Percentiles rank a stretch among this genome's conserved stretches.
These are phyloP conservation scores for Tulasnella sp. DNA, from an alignment of 768 basidiomycete genomes.

Conservation along the genomic window DNA sequence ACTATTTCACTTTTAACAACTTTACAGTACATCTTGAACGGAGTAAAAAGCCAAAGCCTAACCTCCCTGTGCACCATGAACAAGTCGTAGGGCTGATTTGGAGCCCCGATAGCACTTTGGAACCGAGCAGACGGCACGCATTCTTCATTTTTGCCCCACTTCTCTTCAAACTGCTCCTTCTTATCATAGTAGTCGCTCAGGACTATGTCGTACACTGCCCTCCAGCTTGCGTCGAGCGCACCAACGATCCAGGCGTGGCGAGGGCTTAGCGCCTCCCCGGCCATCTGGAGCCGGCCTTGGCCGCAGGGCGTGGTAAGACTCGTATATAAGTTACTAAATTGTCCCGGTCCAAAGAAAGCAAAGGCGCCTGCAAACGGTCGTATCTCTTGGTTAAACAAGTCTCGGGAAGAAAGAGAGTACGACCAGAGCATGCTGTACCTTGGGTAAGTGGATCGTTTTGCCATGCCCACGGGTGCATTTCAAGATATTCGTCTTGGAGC, in stretches of 20 bases:
- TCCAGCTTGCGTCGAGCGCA: constrained; percentile 45
- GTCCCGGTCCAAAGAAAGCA: constrained; percentile 50
- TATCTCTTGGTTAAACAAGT: neutral
- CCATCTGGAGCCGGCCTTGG: constrained; percentile 44
- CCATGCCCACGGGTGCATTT: constrained; percentile 46
- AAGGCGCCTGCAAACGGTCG: constrained; percentile 45
- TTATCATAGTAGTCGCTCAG: too few relatives aligned
- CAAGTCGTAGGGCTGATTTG: too few relatives aligned
- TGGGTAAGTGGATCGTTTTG: constrained; percentile 42
- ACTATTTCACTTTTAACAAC: too few relatives aligned
- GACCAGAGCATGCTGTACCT: constrained; percentile 41
- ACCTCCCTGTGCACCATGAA: too few relatives aligned
- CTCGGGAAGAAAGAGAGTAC: neutral
- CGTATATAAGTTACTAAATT: constrained; percentile 46
- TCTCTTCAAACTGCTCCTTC: too few relatives aligned
- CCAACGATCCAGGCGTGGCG: constrained; percentile 52
- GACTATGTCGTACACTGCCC: neutral
- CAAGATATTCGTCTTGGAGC: constrained; percentile 35
- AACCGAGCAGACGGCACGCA: too few relatives aligned
- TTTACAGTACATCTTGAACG: too few relatives aligned
- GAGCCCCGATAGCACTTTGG: too few relatives aligned
- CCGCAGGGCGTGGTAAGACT: constrained; percentile 45
- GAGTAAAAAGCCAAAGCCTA: too few relatives aligned
- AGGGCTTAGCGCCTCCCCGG: constrained; percentile 48
- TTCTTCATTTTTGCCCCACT: too few relatives aligned